phyloP scores from a whole-genome alignment of 1,284 basidiomycete genomes.

The Trametes pubescens region DNA sequence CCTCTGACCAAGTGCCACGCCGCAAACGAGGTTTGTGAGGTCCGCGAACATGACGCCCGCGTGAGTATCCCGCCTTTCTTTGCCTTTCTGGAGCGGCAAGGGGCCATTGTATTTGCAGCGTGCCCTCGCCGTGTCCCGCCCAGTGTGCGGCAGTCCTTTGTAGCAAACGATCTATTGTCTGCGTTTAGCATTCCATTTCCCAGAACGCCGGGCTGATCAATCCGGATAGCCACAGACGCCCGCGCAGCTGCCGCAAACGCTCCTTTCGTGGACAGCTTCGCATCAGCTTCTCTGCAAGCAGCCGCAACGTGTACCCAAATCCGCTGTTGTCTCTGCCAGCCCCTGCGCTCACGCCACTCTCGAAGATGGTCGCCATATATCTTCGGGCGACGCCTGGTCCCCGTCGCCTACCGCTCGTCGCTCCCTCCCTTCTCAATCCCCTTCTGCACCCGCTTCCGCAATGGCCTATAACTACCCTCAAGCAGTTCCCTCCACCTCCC shows the following conservation, averaged over 20 bases:
- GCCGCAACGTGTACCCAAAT: conserved; percentile 26
- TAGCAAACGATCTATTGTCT: conserved; percentile 25
- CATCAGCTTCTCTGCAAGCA: conserved; percentile 23
- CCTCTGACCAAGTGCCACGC: conserved; percentile 30
- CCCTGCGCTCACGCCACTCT: conserved; percentile 29
- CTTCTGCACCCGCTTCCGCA: conserved; percentile 10
- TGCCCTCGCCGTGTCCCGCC: conserved; percentile 13
- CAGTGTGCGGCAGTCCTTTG: conserved; percentile 25
- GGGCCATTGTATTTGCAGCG: conserved; percentile 16
- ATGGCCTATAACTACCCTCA: conserved; percentile 24
- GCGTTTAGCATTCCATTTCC: conserved; percentile 22
- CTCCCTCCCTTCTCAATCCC: conserved; percentile 8
- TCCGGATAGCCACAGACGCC: conserved; percentile 30
- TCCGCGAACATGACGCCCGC: conserved; percentile 17
- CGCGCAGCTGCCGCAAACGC: conserved; percentile 27
- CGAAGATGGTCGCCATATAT: conserved; percentile 28
- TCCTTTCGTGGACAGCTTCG: conserved; percentile 25
- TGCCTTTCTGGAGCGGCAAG: not conserved
- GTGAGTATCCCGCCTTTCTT: conserved; percentile 22
- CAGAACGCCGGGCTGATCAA: conserved; percentile 31
- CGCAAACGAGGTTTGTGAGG: conserved; percentile 18
- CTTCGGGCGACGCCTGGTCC: conserved; percentile 14
- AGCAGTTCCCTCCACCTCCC: conserved; percentile 11
- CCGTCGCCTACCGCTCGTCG: conserved; percentile 5
- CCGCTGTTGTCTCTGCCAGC: conserved; percentile 24